Percentiles rank a stretch among this genome's conserved stretches.
phyloP scores from a whole-genome alignment of 768 basidiomycete species.

The Rhizopogon roseolus region DNA sequence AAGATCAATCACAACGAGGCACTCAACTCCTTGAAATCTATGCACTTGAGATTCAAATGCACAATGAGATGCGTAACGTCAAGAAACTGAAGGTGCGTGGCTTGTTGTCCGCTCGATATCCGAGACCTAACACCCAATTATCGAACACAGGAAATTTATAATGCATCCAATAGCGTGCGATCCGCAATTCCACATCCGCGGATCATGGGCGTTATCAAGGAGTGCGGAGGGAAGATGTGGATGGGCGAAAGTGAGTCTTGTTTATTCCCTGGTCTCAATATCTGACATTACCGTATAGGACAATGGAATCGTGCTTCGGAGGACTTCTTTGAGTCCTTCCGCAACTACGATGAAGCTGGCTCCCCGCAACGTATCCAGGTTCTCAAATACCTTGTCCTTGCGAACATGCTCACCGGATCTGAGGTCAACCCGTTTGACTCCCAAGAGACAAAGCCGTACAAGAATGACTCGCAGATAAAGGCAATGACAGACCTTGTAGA shows the following conservation, averaged over 20 bases:
- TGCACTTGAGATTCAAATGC: slow-evolving; percentile 99
- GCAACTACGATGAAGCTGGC: slow-evolving; percentile 97
- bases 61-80: slow-evolving; percentile 92
- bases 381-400: slow-evolving; percentile 94
- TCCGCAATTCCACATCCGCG: slow-evolving; percentile 97
- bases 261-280: not conserved
- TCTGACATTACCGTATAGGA: slow-evolving; percentile 39
- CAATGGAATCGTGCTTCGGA: slow-evolving; percentile 97
- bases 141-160: slow-evolving; percentile 82
- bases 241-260: slow-evolving; percentile 87
- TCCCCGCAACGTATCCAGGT: slow-evolving; percentile 97
- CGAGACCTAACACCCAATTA: not conserved
- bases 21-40: slow-evolving; percentile 96
- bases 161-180: slow-evolving; percentile 86
- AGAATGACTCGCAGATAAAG: slow-evolving; percentile 92
- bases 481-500: slow-evolving; percentile 98
- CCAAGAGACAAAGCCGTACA: slow-evolving; percentile 98
- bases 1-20: slow-evolving; percentile 87
- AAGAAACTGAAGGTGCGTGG: slow-evolving; percentile 84
- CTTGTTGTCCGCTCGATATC: not conserved
- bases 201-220: slow-evolving; percentile 98
- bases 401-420: slow-evolving; percentile 97
- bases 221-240: slow-evolving; percentile 99
- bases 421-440: slow-evolving; percentile 99
- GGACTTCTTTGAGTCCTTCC: slow-evolving; percentile 98